Evolutionary conservation across 2,329 filamentous ascomycete species (phyloP).

Genomic region (Fulvia fulva): DNA sequence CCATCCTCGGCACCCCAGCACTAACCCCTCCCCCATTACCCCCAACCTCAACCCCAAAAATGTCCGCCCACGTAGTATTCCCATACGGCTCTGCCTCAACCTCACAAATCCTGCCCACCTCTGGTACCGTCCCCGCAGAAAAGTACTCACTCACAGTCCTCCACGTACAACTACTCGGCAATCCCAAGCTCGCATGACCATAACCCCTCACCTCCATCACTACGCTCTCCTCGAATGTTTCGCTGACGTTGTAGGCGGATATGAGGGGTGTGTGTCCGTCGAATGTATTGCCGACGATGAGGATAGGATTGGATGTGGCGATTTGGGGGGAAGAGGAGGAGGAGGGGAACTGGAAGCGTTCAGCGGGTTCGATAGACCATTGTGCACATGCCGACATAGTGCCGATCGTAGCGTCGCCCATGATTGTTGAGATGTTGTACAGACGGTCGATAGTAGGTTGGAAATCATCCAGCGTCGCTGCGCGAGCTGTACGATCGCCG

Average conservation of each 20-base stretch:
- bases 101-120: slow-evolving; percentile 33
- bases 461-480: background rate
- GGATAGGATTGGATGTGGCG: slow-evolving; percentile 34
- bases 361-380: slow-evolving; percentile 39
- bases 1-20: background rate
- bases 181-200: slow-evolving; percentile 23
- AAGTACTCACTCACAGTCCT: slow-evolving; percentile 33
- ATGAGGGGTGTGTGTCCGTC: slow-evolving; percentile 40
- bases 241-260: slow-evolving; percentile 38
- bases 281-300: slow-evolving; percentile 39
- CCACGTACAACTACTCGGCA: slow-evolving; percentile 34
- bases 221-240: slow-evolving; percentile 37
- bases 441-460: background rate
- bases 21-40: no score
- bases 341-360: no score
- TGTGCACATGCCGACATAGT: slow-evolving; percentile 31
- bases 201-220: slow-evolving; percentile 36
- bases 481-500: background rate
- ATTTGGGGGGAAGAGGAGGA: no score
- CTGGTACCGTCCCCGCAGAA: slow-evolving; percentile 34
- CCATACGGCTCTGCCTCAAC: slow-evolving; percentile 9
- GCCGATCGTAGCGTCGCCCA: background rate
- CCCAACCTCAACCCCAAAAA: background rate
- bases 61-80: slow-evolving; percentile 1
- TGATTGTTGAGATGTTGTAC: background rate